A percentile compares a stretch with the other conserved stretches of the same genome.
These are phyloP conservation scores for Fusarium palustre DNA, from an alignment of 2,329 filamentous ascomycete genomes.

Conservation along the genomic window DNA sequence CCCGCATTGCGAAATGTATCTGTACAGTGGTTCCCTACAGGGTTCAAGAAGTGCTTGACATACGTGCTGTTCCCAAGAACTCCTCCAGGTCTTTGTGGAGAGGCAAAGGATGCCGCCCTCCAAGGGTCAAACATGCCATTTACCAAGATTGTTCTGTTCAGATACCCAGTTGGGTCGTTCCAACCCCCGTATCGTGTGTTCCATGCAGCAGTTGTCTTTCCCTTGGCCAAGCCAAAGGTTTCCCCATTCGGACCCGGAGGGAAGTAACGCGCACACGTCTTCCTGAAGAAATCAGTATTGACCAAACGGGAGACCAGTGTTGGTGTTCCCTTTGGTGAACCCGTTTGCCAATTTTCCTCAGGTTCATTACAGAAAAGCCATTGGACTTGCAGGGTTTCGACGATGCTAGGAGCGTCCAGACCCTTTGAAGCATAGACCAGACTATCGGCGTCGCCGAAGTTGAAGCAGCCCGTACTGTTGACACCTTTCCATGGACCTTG, in stretches of 20 bases:
- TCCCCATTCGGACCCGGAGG: not conserved
- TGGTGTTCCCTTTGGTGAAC: not conserved
- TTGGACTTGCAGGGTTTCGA: not conserved
- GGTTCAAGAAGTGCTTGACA: constrained; percentile 6
- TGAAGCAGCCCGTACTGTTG: constrained; percentile 11
- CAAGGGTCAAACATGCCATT: constrained; percentile 5
- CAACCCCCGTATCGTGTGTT: constrained; percentile 7
- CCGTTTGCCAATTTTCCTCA: constrained; percentile 13
- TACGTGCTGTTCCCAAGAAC: constrained; percentile 7
- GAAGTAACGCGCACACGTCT: constrained; percentile 4
- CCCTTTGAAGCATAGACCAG: not conserved
- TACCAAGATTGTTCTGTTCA: constrained; percentile 8
- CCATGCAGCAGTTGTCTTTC: not conserved
- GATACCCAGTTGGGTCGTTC: not conserved
- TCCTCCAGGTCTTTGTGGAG: constrained; percentile 5
- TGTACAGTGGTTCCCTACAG: not conserved
- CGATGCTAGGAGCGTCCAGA: not conserved
- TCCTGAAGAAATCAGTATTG: constrained; percentile 8
- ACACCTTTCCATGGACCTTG: constrained; percentile 7
- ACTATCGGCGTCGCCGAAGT: constrained; percentile 10
- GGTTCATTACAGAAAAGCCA: constrained; percentile 12
- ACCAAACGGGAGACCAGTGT: constrained; percentile 7
- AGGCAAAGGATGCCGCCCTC: not conserved
- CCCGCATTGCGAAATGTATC: constrained; percentile 8
- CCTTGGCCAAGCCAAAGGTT: not conserved